A percentile compares a stretch with the other conserved stretches of the same genome.
Conservation (phyloP, 108 stramenopile genomes). For the Cyclotella choctawhatcheeana region DNA sequence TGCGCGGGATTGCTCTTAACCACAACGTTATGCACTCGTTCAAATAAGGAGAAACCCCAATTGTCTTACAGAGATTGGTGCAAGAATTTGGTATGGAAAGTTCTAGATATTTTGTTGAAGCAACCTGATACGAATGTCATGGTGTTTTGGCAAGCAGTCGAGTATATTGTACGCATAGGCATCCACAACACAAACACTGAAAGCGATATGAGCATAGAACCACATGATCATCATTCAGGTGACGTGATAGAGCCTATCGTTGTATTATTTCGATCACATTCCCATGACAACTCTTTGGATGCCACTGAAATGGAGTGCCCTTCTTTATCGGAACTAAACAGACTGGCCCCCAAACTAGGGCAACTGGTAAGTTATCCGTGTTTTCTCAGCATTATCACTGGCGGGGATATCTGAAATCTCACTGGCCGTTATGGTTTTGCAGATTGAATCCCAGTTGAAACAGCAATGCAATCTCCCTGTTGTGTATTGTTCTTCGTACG, state of each 20-base stretch:
- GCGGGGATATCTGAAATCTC: neutral
- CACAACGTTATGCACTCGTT: neutral
- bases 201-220: neutral
- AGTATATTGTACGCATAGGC: neutral
- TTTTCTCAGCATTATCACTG: neutral
- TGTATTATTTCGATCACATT: neutral
- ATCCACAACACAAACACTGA: neutral
- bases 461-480: neutral
- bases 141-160: neutral
- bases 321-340: neutral
- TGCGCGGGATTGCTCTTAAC: neutral
- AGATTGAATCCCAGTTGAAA: conserved; percentile 1
- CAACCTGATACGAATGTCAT: neutral
- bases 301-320: conserved; percentile 2
- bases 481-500: neutral
- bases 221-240: neutral
- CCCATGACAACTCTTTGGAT: too few species aligned
- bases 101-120: neutral
- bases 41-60: neutral
- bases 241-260: neutral
- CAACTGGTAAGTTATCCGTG: neutral
- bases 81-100: neutral
- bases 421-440: neutral
- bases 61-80: neutral
- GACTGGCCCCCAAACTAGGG: neutral